Evolutionary conservation across 306 rosid genomes (phyloP), one percentile per base, ranked within the genome.

Genomic region (Malus domestica): DNA sequence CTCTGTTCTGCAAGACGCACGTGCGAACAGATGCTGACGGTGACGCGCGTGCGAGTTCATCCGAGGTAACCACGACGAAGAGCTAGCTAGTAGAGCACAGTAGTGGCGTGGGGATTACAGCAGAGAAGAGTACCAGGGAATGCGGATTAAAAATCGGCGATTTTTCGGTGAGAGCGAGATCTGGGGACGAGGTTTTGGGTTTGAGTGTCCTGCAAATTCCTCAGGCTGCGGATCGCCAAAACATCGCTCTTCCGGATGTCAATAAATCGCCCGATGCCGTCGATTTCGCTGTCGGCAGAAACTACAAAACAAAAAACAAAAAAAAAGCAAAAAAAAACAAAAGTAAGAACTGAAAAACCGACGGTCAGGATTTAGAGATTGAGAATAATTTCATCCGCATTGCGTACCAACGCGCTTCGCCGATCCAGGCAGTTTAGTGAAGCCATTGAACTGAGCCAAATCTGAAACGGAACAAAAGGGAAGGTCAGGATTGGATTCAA

Each of bases 71-170:
- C 8, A 8, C 52, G 51, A 61, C 12, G 12, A 8, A 6, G 68
- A 20, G 18, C 10, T 38, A 20, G 18, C 10, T 38, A 38, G 42
- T 38, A 1, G 42, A 38, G 69, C 20, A 58, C 52, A 57, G 20
- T 8, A 20, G 69, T 3, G 14, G n/a, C 72, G 27, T 40, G 16
- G 32, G 10, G 49, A 13, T 9, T 62, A 65, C 25, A 35, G 15
- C 10, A 69, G 40, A 35, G 10, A 61, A 33, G n/a, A 20, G 27
- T 25, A 25, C 35, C 67, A 32, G 72, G 18, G 49, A 78, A 78
- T 73, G 70, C 66, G 44, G 82, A 81, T 76, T 79, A 93, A 73
- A 89, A 96, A 76, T 90, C 93, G 84, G 97, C 97, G 76, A 87
- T 62, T 88, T 96, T 96, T 68, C 99, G 33, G 84, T 89, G 86